phyloP scores from a whole-genome alignment of 495 filamentous ascomycete genomes.

The Chaetomidium leptoderma region DNA sequence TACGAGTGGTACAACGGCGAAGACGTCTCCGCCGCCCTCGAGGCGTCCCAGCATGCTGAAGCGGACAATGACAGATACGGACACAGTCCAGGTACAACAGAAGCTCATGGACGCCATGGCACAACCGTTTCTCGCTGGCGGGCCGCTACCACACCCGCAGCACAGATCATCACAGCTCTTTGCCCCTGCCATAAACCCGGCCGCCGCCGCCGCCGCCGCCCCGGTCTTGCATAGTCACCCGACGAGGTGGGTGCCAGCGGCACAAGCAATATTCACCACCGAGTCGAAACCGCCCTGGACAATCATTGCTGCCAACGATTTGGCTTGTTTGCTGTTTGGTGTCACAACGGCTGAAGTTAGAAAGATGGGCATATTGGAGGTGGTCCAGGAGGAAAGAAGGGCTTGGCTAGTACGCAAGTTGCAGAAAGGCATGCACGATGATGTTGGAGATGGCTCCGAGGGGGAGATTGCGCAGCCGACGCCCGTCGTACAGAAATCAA shows the following conservation, averaged over 20 bases:
- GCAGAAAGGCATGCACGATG: conserved; percentile 45
- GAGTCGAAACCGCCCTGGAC: conserved; percentile 86
- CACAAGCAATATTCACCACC: conserved; percentile 95
- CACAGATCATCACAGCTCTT: conserved; percentile 40
- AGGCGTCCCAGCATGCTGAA: conserved; percentile 66
- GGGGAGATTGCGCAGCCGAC: conserved; percentile 42
- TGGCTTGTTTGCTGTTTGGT: conserved; percentile 93
- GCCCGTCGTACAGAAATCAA: conserved; percentile 46
- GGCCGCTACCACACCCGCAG: conserved; percentile 47
- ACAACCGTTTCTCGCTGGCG: conserved; percentile 64
- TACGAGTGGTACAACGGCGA: conserved; percentile 48
- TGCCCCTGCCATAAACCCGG: conserved; percentile 24
- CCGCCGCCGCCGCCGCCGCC: conserved; percentile 39
- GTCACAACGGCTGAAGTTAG: conserved; percentile 90
- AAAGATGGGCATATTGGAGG: conserved; percentile 91
- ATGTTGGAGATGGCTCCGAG: conserved; percentile 42
- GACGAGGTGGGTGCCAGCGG: conserved; percentile 82
- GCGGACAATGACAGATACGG: conserved; percentile 82
- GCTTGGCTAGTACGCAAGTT: conserved; percentile 89
- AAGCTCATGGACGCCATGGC: conserved; percentile 87
- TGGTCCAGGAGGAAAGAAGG: conserved; percentile 81
- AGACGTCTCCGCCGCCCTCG: conserved; percentile 51
- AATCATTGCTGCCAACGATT: conserved; percentile 92
- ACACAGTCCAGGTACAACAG: conserved; percentile 65
- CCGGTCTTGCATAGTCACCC: conserved; percentile 80